These are phyloP conservation scores for Apiotrichum sp. DNA, from an alignment of 1,284 basidiomycete species.

Conservation along the genomic window DNA sequence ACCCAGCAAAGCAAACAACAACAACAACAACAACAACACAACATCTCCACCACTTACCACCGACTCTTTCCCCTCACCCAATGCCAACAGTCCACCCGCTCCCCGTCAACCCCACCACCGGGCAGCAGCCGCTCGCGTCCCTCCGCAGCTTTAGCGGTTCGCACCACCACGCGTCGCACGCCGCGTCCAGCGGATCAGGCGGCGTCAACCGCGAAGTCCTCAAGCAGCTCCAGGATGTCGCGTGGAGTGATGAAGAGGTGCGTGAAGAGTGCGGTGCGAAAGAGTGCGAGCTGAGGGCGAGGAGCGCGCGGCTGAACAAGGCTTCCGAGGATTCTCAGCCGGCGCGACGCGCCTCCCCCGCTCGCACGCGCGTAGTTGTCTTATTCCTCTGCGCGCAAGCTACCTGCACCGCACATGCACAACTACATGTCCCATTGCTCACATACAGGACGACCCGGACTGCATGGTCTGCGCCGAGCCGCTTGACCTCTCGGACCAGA, in stretches of 20 bases:
- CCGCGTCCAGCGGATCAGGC: not conserved
- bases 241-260: slow-evolving; percentile 92
- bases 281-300: too few species aligned
- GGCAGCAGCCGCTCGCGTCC: slow-evolving; percentile 34
- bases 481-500: slow-evolving; percentile 97
- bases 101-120: slow-evolving; percentile 44
- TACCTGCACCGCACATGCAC: too few species aligned
- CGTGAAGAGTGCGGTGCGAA: slow-evolving; percentile 11
- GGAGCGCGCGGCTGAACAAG: too few species aligned
- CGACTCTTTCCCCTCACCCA: slow-evolving; percentile 1
- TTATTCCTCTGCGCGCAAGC: too few species aligned
- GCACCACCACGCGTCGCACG: slow-evolving; percentile 9
- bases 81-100: slow-evolving; percentile 36
- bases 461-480: slow-evolving; percentile 98
- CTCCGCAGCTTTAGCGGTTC: slow-evolving; percentile 19
- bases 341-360: too few species aligned
- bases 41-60: not conserved
- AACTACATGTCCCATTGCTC: not conserved
- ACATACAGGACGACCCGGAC: slow-evolving; percentile 81
- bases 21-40: too few species aligned
- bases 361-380: too few species aligned
- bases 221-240: slow-evolving; percentile 83
- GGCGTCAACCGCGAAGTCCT: slow-evolving; percentile 46
- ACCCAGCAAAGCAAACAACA: too few species aligned
- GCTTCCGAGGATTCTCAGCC: too few species aligned